Evolutionary conservation across 202 grass and related monocot species (phyloP).

Genomic region (Setaria viridis): DNA sequence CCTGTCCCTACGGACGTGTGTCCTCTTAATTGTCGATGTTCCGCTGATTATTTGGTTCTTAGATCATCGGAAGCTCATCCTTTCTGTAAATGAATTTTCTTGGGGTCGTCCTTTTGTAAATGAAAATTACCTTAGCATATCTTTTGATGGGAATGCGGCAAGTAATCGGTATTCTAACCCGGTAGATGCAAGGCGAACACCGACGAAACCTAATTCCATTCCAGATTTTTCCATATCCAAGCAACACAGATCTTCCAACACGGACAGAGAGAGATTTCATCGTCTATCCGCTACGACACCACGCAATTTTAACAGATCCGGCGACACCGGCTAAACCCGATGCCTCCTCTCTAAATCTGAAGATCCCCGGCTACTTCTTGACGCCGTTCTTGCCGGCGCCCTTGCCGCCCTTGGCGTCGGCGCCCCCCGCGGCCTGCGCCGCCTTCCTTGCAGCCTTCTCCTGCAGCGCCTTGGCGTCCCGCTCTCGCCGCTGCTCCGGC

Average conservation of each 20-base stretch:
- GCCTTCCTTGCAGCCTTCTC: constrained; percentile 67
- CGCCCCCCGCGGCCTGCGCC: constrained; percentile 23
- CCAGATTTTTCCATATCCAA: constrained; percentile 34
- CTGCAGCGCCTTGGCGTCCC: constrained; percentile 61
- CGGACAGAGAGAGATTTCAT: background rate
- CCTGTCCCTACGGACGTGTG: background rate
- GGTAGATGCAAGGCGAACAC: too few species aligned
- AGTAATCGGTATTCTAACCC: too few species aligned
- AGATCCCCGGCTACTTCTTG: constrained; percentile 31
- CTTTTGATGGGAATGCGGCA: too few species aligned
- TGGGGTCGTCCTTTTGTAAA: too few species aligned
- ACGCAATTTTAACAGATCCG: background rate
- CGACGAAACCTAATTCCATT: background rate
- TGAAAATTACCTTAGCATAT: too few species aligned
- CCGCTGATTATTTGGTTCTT: background rate
- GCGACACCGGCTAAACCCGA: background rate
- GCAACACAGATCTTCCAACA: background rate
- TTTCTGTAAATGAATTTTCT: too few species aligned
- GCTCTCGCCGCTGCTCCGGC: constrained; percentile 56
- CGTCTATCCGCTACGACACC: background rate
- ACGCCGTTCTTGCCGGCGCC: constrained; percentile 40
- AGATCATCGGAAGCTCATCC: too few species aligned
- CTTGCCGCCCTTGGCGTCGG: constrained; percentile 38
- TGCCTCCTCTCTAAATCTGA: too few species aligned
- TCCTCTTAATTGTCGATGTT: background rate